Conservation (phyloP, 306 rosid genomes). For the Prunus davidiana region DNA sequence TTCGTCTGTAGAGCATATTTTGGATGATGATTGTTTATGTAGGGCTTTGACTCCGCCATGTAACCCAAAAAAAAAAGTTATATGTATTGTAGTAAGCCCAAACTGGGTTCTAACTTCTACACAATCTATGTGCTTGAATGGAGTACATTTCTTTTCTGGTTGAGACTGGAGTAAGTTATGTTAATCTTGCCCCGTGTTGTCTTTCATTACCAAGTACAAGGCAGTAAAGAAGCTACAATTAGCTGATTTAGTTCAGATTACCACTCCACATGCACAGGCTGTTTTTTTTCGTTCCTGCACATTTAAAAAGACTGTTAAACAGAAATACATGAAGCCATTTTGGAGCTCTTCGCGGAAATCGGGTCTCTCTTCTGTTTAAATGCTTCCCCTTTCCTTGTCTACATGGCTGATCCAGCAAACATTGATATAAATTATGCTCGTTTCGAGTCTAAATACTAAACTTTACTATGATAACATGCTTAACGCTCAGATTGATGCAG, state of each 20-base stretch:
- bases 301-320: slow-evolving; percentile 52
- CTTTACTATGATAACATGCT: slow-evolving; percentile 95
- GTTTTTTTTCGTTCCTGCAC: slow-evolving; percentile 67
- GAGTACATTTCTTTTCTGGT: not conserved
- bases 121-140: not conserved
- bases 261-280: slow-evolving; percentile 70
- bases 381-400: slow-evolving; percentile 78
- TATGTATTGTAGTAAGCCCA: too few species aligned
- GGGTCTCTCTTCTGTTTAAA: slow-evolving; percentile 92
- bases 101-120: too few species aligned
- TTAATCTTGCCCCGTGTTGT: not conserved
- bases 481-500: slow-evolving; percentile 96
- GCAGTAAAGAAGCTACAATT: slow-evolving; percentile 58
- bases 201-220: slow-evolving; percentile 7
- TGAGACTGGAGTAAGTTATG: slow-evolving; percentile 4
- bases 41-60: too few species aligned
- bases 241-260: slow-evolving; percentile 53
- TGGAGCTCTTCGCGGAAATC: slow-evolving; percentile 68
- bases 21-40: too few species aligned
- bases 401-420: slow-evolving; percentile 52
- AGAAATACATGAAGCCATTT: slow-evolving; percentile 78
- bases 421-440: slow-evolving; percentile 52
- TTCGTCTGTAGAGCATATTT: too few species aligned
- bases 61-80: too few species aligned
- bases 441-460: not conserved